Percentiles rank a stretch among this genome's conserved stretches.
These are phyloP conservation scores for Strigomonas culicis DNA, from an alignment of 208 protist genomes.

Conservation along the genomic window DNA sequence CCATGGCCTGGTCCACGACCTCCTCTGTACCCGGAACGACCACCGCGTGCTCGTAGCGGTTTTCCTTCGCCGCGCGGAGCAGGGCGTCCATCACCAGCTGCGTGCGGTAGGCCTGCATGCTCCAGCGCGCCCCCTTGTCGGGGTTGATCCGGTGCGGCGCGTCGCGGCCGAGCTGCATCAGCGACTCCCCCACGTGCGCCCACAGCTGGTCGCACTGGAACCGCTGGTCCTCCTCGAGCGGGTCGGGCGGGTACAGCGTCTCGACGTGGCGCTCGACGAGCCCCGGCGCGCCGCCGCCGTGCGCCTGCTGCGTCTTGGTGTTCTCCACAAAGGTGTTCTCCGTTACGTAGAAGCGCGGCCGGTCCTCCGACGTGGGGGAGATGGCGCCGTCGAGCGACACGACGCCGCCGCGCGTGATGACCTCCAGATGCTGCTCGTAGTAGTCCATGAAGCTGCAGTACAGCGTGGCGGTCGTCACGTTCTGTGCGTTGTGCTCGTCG, in stretches of 20 bases:
- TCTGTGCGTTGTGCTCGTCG: conserved; percentile 10
- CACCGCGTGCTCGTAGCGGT: conserved; percentile 13
- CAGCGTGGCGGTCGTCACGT: conserved; percentile 43
- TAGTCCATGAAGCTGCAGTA: conserved; percentile 53
- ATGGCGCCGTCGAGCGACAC: conserved; percentile 56
- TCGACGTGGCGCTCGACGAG: conserved; percentile 22
- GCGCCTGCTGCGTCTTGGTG: neutral
- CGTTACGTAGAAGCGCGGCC: conserved; percentile 26
- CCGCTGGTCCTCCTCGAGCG: conserved; percentile 21
- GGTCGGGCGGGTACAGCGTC: conserved; percentile 20
- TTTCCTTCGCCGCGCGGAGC: conserved; percentile 39
- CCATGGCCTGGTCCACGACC: neutral
- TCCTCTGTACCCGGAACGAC: neutral
- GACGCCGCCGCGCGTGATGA: conserved; percentile 41
- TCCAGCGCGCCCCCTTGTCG: conserved; percentile 46
- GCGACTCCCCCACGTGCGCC: conserved; percentile 48
- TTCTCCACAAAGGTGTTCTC: conserved; percentile 11
- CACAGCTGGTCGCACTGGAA: conserved; percentile 67
- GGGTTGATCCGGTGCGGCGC: conserved; percentile 41
- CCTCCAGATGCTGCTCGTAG: conserved; percentile 52
- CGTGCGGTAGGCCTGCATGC: conserved; percentile 38
- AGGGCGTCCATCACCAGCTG: conserved; percentile 55
- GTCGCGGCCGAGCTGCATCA: conserved; percentile 35
- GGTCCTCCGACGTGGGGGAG: conserved; percentile 45
- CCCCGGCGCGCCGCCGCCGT: conserved; percentile 3